phyloP scores from a whole-genome alignment of 164 flowering plant species.

The Magnolia kwangsiensis region DNA sequence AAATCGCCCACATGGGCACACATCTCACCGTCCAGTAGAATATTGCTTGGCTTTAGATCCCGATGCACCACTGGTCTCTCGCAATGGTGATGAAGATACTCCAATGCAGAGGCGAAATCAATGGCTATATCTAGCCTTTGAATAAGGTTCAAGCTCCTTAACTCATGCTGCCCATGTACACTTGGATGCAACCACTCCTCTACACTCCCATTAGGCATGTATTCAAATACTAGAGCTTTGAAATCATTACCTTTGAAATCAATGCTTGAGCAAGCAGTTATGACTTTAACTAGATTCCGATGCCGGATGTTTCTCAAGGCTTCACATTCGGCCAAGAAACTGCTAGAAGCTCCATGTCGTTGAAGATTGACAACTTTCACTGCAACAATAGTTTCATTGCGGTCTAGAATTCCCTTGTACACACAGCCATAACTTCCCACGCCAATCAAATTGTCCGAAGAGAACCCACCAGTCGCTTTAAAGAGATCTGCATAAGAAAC shows the following conservation, averaged over 20 bases:
- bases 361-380: slow-evolving; percentile 34
- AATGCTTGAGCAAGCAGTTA: slow-evolving; percentile 26
- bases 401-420: slow-evolving; percentile 20
- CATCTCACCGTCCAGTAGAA: slow-evolving; percentile 32
- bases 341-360: slow-evolving; percentile 22
- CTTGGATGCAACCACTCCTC: slow-evolving; percentile 30
- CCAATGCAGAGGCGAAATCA: slow-evolving; percentile 30
- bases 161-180: not conserved
- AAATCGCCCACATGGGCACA: slow-evolving; percentile 37
- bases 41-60: slow-evolving; percentile 32
- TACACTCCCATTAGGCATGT: slow-evolving; percentile 36
- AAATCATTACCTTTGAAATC: slow-evolving; percentile 30
- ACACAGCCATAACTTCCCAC: slow-evolving; percentile 35
- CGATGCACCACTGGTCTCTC: slow-evolving; percentile 26
- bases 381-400: slow-evolving; percentile 18
- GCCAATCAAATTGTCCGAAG: slow-evolving; percentile 26
- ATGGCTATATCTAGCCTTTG: slow-evolving; percentile 28
- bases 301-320: slow-evolving; percentile 29
- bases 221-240: slow-evolving; percentile 29
- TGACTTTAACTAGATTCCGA: slow-evolving; percentile 33
- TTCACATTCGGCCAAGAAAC: slow-evolving; percentile 31
- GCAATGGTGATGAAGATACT: slow-evolving; percentile 30
- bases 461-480: slow-evolving; percentile 27
- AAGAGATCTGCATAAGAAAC: slow-evolving; percentile 22
- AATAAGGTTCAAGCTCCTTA: slow-evolving; percentile 15